These are phyloP conservation scores for Alternaria conjuncta DNA, from an alignment of 2,329 filamentous ascomycete species.

Conservation along the genomic window DNA sequence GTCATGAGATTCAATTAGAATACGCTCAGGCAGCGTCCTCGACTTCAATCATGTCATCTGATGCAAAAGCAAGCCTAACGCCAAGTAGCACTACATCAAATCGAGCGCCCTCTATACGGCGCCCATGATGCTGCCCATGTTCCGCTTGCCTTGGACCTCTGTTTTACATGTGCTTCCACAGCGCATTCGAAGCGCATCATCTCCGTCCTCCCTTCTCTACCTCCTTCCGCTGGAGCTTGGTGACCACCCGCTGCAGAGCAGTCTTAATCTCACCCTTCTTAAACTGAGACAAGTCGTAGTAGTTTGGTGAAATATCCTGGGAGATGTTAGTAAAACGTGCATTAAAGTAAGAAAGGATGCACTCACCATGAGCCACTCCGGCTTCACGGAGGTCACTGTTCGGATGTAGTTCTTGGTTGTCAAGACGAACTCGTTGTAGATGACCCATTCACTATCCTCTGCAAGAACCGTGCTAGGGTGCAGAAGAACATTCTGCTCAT, in stretches of 20 bases:
- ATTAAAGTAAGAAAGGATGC: background rate
- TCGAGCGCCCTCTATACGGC: background rate
- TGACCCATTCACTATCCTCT: slow-evolving; percentile 91
- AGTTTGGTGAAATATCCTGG: slow-evolving; percentile 89
- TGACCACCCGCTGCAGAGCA: slow-evolving; percentile 61
- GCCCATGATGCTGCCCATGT: background rate
- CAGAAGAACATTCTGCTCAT: slow-evolving; percentile 90
- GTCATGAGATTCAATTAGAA: background rate
- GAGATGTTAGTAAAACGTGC: slow-evolving; percentile 11
- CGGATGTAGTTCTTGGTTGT: slow-evolving; percentile 98
- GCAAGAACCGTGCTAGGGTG: slow-evolving; percentile 91
- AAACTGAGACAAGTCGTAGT: slow-evolving; percentile 87
- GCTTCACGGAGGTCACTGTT: slow-evolving; percentile 87
- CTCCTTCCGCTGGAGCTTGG: slow-evolving; percentile 63
- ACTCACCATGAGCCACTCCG: slow-evolving; percentile 90
- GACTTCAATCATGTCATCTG: background rate
- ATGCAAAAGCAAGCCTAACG: background rate
- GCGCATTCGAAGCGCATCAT: background rate
- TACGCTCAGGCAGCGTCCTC: background rate
- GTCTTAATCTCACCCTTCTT: slow-evolving; percentile 84
- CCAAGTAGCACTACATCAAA: background rate
- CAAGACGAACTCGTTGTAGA: slow-evolving; percentile 98
- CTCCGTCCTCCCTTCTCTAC: slow-evolving; percentile 26
- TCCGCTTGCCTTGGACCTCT: background rate
- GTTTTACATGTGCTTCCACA: background rate